Conservation (phyloP, 2,329 filamentous ascomycete genomes). For the Sporothrix protearum region DNA sequence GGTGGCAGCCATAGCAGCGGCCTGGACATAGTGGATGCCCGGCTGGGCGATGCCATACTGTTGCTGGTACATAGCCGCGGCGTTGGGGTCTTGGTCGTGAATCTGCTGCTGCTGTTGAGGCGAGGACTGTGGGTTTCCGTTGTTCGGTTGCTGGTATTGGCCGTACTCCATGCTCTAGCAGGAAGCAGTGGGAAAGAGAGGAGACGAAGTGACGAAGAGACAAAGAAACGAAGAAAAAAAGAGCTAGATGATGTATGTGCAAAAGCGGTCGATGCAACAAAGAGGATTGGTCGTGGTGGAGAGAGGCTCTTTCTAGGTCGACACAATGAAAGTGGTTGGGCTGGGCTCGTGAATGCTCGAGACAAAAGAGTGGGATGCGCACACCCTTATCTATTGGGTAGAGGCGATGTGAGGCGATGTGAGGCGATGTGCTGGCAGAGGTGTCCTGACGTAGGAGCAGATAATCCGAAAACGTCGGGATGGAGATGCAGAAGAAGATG, state of each 20-base stretch:
- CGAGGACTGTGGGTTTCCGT: slow-evolving; percentile 62
- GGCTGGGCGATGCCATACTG: slow-evolving; percentile 70
- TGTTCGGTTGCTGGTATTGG: slow-evolving; percentile 68
- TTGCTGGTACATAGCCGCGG: slow-evolving; percentile 63
- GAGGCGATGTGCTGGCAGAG: slow-evolving; percentile 60
- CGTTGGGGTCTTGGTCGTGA: slow-evolving; percentile 61
- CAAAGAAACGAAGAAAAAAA: neutral
- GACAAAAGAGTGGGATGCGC: slow-evolving; percentile 43
- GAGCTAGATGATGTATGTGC: neutral
- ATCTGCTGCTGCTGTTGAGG: slow-evolving; percentile 48
- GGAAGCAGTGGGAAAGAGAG: slow-evolving; percentile 4
- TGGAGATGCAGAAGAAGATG: slow-evolving; percentile 39
- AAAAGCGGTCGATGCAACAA: neutral
- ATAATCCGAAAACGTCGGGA: slow-evolving; percentile 25
- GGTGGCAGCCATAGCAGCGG: slow-evolving; percentile 86
- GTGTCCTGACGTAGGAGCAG: slow-evolving; percentile 43
- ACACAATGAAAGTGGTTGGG: neutral
- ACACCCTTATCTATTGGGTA: slow-evolving; percentile 55
- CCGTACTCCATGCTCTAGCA: slow-evolving; percentile 67
- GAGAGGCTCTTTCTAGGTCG: neutral
- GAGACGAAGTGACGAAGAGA: neutral
- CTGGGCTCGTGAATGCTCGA: slow-evolving; percentile 3
- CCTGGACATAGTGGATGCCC: slow-evolving; percentile 84
- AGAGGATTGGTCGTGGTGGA: neutral
- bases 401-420: slow-evolving; percentile 60